Evolutionary conservation across 2,329 filamentous ascomycete genomes (phyloP), one percentile per base, ranked within the genome.

Genomic region (Simplicillium sp.): DNA sequence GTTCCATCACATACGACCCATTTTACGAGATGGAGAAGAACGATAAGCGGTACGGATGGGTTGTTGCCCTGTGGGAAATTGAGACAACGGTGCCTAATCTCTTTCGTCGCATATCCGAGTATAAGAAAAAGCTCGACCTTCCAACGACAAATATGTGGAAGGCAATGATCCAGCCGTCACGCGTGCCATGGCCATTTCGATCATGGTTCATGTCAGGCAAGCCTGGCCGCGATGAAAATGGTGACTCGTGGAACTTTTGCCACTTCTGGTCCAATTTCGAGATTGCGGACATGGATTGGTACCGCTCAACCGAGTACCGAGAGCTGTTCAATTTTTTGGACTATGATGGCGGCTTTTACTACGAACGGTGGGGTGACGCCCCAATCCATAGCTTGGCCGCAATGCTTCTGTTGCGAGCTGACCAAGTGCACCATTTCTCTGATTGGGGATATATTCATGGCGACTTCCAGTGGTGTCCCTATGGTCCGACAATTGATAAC

Each of bases 191-290:
- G 45, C 65, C 65, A 5, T 51, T 68, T 34, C 58, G 65, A 7
- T 50, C 53, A n/a, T 47, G 60, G 33, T 48, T 66, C 44, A 52
- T 54, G 37, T 59, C 55, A 52, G 44, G 64, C 16, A 16, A 40
- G n/a, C 53, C 61, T 3, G 57, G 66, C 48, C 59, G 59, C 34
- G 61, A 67, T 40, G 46, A 50, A 3, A 50, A 55, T 34, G 66
- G 65, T 29, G 65, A 69, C 44, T 47, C 46, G 29, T 69, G 65
- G 65, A 68, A 59, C 42, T 38, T 63, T 44, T 69, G 66, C 48
- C 66, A 69, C 44, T 69, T 66, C 48, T 69, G 66, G 66, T 66
- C 62, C 45, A 69, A 69, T 44, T 69, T 69, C 37, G 66, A 69
- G 50, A 68, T 69, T 41, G 66, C 65, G 28, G 58, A 66, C 43